phyloP scores from a whole-genome alignment of 2,329 filamentous ascomycete species.

The Tolypocladium album region DNA sequence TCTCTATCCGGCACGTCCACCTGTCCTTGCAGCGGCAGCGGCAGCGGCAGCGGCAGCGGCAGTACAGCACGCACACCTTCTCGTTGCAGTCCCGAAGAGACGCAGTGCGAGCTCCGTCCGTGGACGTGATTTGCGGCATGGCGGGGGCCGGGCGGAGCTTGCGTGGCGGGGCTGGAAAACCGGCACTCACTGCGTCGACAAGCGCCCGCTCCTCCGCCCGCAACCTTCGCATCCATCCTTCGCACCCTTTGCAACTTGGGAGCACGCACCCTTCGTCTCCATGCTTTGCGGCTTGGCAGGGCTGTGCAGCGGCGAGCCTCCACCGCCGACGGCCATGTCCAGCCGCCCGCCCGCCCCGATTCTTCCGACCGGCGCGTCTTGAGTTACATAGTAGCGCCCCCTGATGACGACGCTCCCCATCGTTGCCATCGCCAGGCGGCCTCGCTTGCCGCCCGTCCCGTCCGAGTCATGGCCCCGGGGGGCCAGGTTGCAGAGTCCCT shows the following conservation, averaged over 20 bases:
- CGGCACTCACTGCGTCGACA: neutral
- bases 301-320: neutral
- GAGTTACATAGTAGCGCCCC: neutral
- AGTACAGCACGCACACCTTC: too few species aligned
- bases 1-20: too few species aligned
- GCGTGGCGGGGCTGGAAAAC: neutral
- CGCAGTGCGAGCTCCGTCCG: too few species aligned
- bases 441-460: neutral
- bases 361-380: neutral
- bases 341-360: neutral
- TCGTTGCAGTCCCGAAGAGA: too few species aligned
- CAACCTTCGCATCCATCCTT: too few species aligned
- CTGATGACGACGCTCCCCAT: neutral
- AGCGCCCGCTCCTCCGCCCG: neutral
- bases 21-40: too few species aligned
- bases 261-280: neutral
- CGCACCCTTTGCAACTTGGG: too few species aligned
- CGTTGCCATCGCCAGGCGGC: neutral
- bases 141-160: neutral
- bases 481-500: neutral
- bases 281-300: neutral
- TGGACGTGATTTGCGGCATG: too few species aligned
- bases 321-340: neutral
- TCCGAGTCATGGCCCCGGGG: neutral
- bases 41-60: too few species aligned